These are phyloP conservation scores for Phytopythium montanum DNA, from an alignment of 352 stramenopile species.

Conservation along the genomic window DNA sequence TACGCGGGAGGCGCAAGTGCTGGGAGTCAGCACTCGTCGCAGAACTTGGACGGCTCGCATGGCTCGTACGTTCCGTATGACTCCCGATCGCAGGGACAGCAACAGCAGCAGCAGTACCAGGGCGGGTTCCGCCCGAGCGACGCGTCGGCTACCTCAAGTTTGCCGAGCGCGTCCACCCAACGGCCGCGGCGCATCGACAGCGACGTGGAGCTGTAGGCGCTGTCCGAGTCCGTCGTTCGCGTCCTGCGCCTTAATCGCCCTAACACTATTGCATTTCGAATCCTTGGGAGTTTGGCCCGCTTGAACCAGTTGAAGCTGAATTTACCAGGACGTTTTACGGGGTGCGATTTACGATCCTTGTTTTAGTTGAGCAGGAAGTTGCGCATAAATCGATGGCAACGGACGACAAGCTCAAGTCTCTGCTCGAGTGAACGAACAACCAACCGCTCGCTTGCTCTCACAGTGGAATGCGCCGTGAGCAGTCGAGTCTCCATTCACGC, in stretches of 20 bases:
- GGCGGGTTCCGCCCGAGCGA: conserved; percentile 24
- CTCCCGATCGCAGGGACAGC: conserved; percentile 14
- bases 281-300: too few species aligned
- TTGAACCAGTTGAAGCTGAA: too few species aligned
- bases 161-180: not conserved
- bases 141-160: conserved; percentile 10
- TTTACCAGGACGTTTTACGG: too few species aligned
- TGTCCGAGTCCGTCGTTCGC: not conserved
- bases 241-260: not conserved
- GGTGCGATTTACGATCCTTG: too few species aligned
- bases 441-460: too few species aligned
- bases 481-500: too few species aligned
- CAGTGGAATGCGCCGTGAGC: too few species aligned
- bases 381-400: too few species aligned
- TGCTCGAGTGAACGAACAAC: too few species aligned
- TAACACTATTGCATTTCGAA: conserved; percentile 3
- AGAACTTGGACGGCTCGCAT: conserved; percentile 37
- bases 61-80: conserved; percentile 20
- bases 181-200: conserved; percentile 47
- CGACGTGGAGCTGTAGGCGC: conserved; percentile 51
- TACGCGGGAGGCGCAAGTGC: conserved; percentile 14
- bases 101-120: conserved; percentile 14
- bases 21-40: conserved; percentile 14
- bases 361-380: too few species aligned
- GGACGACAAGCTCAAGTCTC: too few species aligned